Base-by-base conservation (phyloP, 2,329 filamentous ascomycete genomes). In the Sordariomycetes sp. region DNA sequence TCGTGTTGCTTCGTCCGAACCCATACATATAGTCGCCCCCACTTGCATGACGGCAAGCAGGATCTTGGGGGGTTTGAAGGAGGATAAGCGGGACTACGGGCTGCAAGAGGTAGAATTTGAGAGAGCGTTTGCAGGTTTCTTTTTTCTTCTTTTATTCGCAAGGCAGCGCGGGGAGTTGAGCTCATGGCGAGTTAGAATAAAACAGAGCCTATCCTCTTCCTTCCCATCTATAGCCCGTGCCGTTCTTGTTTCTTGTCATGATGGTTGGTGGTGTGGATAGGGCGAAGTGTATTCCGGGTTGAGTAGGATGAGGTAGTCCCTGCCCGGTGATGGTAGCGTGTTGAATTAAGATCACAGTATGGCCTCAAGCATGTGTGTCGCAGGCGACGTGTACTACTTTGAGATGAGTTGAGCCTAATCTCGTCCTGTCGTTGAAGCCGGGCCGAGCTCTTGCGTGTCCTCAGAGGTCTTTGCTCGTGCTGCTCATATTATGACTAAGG, bases 41-140 rank as follows among this genome's bases (percentile, higher is more conserved):
- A 50, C 46, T 50, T 50, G 46, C 22, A 14, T 24, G 46, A 22
- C n/a, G 8, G 46, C 61, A 64, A 64, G 65, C 65, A 66, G 63
- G 54, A 54, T 56, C 56, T 40, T 48, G 51, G 57, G 51, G 59
- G 54, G 48, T 34, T 22, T 20, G 35, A 56, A 43, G 55, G 51
- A 59, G 66, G 64, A 61, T 64, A 43, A 43, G 40, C 2, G 40
- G 16, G 40, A n/a, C 16, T 8, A 43, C 58, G 60, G 64, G 64
- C 65, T 66, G 64, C 63, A 64, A 63, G 63, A 64, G 66, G 64
- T n/a, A 46, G n/a, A 43, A 60, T 64, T 20, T 14, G 5, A 20
- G 22, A 20, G 22, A 6, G 46, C 10, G 46, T 20, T 50, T 24
- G 46, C 46, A n/a, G 40, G 40, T 46, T 50, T 12, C 7, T 24